phyloP scores from a whole-genome alignment of 306 rosid genomes.

The Chamaecrista fasciculata region DNA sequence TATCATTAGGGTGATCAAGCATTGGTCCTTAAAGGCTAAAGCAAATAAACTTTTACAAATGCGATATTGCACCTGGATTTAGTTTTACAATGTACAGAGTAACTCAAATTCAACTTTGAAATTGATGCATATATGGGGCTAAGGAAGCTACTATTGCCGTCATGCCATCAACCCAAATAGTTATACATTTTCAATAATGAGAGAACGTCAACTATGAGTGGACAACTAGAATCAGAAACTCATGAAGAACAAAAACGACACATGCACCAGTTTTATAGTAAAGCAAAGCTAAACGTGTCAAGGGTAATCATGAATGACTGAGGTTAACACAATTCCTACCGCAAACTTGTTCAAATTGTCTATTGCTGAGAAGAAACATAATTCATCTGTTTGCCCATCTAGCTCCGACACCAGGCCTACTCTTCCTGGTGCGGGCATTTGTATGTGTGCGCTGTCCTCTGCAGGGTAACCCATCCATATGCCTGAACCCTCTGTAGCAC shows the following conservation, averaged over 20 bases:
- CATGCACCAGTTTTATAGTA: not conserved
- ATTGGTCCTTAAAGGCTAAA: not conserved
- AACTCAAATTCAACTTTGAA: slow-evolving; percentile 21
- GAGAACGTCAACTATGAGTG: not conserved
- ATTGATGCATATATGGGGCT: not conserved
- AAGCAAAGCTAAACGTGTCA: slow-evolving; percentile 15
- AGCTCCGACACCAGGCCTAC: slow-evolving; percentile 29
- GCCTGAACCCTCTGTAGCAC: slow-evolving; percentile 64
- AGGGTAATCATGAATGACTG: not conserved
- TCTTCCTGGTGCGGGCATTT: slow-evolving; percentile 58
- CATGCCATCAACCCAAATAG: not conserved
- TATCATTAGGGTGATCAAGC: not conserved
- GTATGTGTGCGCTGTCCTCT: slow-evolving; percentile 70
- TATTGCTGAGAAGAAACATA: slow-evolving; percentile 17
- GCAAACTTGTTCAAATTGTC: slow-evolving; percentile 28
- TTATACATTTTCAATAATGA: not conserved
- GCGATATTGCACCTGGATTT: not conserved
- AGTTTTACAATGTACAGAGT: not conserved
- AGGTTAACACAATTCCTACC: not conserved
- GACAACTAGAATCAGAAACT: slow-evolving; percentile 6
- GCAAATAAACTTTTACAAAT: not conserved
- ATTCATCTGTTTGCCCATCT: slow-evolving; percentile 33
- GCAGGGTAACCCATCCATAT: slow-evolving; percentile 50
- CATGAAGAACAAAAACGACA: not conserved
- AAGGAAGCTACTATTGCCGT: not conserved